Conservation (phyloP, 2,329 filamentous ascomycete genomes). For the Penicillium frequentans region DNA sequence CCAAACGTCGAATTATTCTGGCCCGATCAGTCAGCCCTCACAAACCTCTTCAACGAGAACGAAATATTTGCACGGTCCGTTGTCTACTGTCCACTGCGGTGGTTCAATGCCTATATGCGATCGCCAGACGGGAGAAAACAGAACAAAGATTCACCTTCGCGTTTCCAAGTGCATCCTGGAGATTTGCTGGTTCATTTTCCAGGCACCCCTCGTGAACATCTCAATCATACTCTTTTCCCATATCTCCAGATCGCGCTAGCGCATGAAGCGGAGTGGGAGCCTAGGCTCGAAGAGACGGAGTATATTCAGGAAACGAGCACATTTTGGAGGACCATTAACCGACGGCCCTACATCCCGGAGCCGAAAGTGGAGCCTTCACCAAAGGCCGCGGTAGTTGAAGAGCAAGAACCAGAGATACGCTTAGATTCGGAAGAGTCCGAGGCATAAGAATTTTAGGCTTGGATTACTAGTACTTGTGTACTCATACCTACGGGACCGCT, state of each 20-base stretch:
- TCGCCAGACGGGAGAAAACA: constrained; percentile 6
- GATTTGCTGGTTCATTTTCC: constrained; percentile 34
- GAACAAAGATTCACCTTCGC: neutral
- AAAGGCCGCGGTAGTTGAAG: neutral
- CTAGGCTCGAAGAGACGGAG: neutral
- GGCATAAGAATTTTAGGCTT: neutral
- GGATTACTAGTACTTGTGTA: neutral
- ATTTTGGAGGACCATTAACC: neutral
- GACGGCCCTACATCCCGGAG: neutral
- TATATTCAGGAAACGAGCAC: neutral
- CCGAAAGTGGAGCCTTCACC: neutral
- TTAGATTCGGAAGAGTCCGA: neutral
- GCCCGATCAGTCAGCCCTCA: constrained; percentile 25
- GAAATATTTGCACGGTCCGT: constrained; percentile 4
- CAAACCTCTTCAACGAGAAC: constrained; percentile 20
- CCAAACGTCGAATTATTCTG: constrained; percentile 23
- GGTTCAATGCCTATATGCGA: constrained; percentile 33
- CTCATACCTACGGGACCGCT: neutral
- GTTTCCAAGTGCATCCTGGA: constrained; percentile 10
- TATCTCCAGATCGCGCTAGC: neutral
- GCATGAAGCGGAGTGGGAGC: neutral
- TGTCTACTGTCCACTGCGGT: constrained; percentile 5
- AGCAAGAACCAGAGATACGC: neutral
- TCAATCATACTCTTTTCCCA: neutral
- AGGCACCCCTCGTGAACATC: constrained; percentile 7